Conservation (phyloP, 495 filamentous ascomycete genomes). For the Penicillium verhagenii region DNA sequence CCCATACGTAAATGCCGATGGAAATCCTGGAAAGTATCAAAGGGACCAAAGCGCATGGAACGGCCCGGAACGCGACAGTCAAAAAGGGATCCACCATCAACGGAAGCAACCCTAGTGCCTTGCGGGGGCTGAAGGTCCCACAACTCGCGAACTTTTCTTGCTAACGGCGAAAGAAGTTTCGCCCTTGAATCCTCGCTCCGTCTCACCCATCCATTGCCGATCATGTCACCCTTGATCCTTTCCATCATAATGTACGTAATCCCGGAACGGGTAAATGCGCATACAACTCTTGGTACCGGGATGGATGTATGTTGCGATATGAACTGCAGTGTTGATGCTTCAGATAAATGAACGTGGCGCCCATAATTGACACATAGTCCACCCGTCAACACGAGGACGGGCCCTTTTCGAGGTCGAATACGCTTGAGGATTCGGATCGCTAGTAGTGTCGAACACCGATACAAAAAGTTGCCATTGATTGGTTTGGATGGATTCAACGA, state of each 20-base stretch:
- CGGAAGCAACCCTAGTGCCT: conserved; percentile 33
- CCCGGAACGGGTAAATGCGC: conserved; percentile 38
- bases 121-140: conserved; percentile 35
- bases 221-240: conserved; percentile 36
- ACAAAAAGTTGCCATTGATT: conserved; percentile 17
- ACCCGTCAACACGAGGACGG: conserved; percentile 35
- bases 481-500: conserved; percentile 16
- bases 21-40: conserved; percentile 41
- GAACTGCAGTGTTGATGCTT: conserved; percentile 50
- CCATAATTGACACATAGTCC: conserved; percentile 43
- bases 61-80: conserved; percentile 36
- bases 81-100: conserved; percentile 41
- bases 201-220: conserved; percentile 29
- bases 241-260: conserved; percentile 51
- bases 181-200: conserved; percentile 39
- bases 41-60: conserved; percentile 40
- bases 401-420: conserved; percentile 21
- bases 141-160: conserved; percentile 39
- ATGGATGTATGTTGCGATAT: conserved; percentile 47
- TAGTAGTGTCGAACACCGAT: conserved; percentile 26
- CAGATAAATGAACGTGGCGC: conserved; percentile 34
- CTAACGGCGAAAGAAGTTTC: conserved; percentile 46
- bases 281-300: conserved; percentile 51
- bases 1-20: conserved; percentile 42
- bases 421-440: conserved; percentile 24